phyloP scores from a whole-genome alignment of 768 basidiomycete genomes.

The Kwoniella heveanensis region DNA sequence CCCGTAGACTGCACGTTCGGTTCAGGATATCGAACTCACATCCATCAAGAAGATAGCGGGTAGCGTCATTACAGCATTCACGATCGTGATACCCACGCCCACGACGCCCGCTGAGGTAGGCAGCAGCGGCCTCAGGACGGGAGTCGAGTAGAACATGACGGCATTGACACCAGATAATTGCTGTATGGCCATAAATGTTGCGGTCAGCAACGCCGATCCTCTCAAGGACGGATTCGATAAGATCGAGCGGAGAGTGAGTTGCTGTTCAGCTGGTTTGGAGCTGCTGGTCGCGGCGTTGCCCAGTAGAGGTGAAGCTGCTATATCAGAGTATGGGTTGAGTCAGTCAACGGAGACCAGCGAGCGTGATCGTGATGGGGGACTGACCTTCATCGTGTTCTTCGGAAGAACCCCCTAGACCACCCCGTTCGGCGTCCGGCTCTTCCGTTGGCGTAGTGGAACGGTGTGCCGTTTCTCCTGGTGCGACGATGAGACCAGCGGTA shows the following conservation, averaged over 20 bases:
- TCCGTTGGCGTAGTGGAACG: neutral
- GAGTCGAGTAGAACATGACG: slow-evolving; percentile 56
- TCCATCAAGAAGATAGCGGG: slow-evolving; percentile 86
- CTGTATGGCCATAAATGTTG: slow-evolving; percentile 43
- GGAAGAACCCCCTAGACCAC: neutral
- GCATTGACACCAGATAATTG: slow-evolving; percentile 54
- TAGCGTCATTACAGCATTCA: slow-evolving; percentile 74
- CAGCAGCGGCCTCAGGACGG: slow-evolving; percentile 62
- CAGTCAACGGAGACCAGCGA: neutral
- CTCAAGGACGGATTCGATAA: slow-evolving; percentile 51
- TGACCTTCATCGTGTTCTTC: slow-evolving; percentile 23
- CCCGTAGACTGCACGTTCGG: neutral
- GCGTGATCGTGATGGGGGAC: neutral
- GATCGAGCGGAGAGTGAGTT: slow-evolving; percentile 43
- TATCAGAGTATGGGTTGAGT: neutral
- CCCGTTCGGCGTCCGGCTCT: slow-evolving; percentile 18
- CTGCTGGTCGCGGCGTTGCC: neutral
- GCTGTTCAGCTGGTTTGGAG: slow-evolving; percentile 25
- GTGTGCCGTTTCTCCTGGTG: neutral
- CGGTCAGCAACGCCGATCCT: slow-evolving; percentile 46
- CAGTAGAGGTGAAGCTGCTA: slow-evolving; percentile 33
- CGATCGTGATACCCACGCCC: slow-evolving; percentile 77
- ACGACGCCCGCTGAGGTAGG: slow-evolving; percentile 79
- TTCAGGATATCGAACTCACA: slow-evolving; percentile 58
- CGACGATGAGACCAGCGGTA: slow-evolving; percentile 5